A percentile compares a stretch with the other conserved stretches of the same genome.
Conservation (phyloP, 2,329 filamentous ascomycete genomes). For the Rutstroemia sp. region DNA sequence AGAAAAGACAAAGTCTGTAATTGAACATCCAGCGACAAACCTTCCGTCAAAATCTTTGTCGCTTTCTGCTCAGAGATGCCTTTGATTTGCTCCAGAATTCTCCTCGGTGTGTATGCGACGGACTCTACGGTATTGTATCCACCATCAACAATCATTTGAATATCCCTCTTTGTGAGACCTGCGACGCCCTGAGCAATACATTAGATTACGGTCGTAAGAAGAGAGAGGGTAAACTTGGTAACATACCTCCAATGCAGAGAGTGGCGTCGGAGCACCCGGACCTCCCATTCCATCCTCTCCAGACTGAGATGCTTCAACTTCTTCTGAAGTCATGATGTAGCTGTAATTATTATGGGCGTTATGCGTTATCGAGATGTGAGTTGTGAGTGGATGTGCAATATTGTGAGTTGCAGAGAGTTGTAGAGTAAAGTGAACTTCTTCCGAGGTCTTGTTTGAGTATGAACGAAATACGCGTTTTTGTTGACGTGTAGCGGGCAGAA, state of each 20-base stretch:
- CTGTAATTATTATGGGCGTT: too few relatives aligned
- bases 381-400: too few relatives aligned
- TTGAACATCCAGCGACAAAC: constrained; percentile 36
- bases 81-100: constrained; percentile 88
- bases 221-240: background rate
- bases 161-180: constrained; percentile 89
- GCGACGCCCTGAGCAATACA: constrained; percentile 60
- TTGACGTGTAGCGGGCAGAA: constrained; percentile 5
- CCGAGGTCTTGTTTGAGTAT: background rate
- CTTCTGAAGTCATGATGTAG: constrained; percentile 26
- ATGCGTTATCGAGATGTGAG: too few relatives aligned
- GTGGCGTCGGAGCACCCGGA: constrained; percentile 87
- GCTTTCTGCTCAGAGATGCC: constrained; percentile 98
- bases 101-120: constrained; percentile 82
- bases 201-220: background rate
- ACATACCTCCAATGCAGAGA: constrained; percentile 74
- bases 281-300: constrained; percentile 70
- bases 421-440: background rate
- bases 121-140: constrained; percentile 95
- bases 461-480: background rate
- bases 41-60: constrained; percentile 81
- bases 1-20: background rate
- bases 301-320: constrained; percentile 57
- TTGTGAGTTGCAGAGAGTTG: background rate
- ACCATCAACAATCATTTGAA: constrained; percentile 84